These are phyloP conservation scores for Diaporthe sp. DNA, from an alignment of 2,329 filamentous ascomycete genomes.

Conservation along the genomic window DNA sequence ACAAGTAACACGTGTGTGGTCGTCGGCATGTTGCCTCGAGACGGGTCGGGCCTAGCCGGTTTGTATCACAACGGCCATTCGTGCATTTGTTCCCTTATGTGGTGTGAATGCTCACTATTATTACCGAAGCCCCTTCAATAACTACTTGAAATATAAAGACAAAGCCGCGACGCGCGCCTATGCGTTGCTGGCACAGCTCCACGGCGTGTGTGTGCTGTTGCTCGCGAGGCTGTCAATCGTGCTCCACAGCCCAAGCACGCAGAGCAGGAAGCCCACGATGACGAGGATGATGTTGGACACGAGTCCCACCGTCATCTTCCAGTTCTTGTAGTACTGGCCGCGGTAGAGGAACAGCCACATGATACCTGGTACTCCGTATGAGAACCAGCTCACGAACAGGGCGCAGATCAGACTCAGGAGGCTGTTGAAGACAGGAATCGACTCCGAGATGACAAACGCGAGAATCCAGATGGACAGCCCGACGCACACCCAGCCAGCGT, in stretches of 20 bases:
- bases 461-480: conserved; percentile 66
- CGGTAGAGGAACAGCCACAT: conserved; percentile 61
- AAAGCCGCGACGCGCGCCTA: not conserved
- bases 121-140: not conserved
- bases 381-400: conserved; percentile 76
- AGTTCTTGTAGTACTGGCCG: conserved; percentile 49
- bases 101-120: not conserved
- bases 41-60: conserved; percentile 15
- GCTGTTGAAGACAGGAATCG: conserved; percentile 75
- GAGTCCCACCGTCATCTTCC: conserved; percentile 46
- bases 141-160: not conserved
- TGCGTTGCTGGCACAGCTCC: conserved; percentile 48
- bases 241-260: conserved; percentile 52
- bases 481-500: conserved; percentile 68
- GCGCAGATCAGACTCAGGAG: conserved; percentile 72
- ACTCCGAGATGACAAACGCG: conserved; percentile 75
- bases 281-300: conserved; percentile 45
- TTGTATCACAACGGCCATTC: not conserved
- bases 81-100: not conserved
- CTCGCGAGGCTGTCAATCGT: conserved; percentile 49
- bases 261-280: conserved; percentile 48
- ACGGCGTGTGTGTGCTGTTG: conserved; percentile 45
- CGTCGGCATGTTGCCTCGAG: not conserved
- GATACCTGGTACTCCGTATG: conserved; percentile 58
- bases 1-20: not conserved